Evolutionary conservation across 2,329 filamentous ascomycete species (phyloP).

Genomic region (Fusarium cyanostomum): DNA sequence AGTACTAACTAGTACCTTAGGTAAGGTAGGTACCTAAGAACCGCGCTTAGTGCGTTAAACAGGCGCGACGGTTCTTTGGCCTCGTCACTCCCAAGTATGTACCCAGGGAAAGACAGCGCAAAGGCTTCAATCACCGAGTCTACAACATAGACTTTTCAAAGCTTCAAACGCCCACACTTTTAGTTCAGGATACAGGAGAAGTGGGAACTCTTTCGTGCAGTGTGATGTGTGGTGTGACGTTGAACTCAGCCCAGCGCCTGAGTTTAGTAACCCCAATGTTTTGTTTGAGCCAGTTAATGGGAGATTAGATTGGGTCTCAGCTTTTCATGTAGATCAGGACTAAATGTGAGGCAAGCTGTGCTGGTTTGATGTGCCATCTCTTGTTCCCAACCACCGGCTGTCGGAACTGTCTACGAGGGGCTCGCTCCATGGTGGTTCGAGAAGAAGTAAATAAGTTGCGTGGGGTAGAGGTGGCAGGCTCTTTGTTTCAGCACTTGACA

Average conservation of each 20-base stretch:
- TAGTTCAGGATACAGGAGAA: not conserved
- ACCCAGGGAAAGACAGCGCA: not conserved
- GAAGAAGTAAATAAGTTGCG: conserved; percentile 15
- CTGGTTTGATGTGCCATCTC: conserved; percentile 9
- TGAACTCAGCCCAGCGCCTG: conserved; percentile 32
- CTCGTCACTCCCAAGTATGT: not conserved
- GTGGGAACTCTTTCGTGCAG: not conserved
- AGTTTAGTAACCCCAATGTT: not conserved
- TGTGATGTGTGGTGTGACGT: conserved; percentile 15
- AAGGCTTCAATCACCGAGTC: no score
- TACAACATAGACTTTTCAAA: no score
- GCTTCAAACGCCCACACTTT: no score
- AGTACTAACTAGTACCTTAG: no score
- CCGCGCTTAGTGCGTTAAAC: conserved; percentile 30
- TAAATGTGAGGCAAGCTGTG: not conserved
- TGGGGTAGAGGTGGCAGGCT: conserved; percentile 16
- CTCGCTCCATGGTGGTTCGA: conserved; percentile 2
- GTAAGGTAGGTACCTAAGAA: no score
- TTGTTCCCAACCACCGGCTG: not conserved
- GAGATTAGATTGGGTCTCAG: conserved; percentile 2
- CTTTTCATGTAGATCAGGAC: not conserved
- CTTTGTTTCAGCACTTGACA: conserved; percentile 9
- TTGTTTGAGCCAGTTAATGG: not conserved
- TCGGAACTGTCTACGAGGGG: not conserved
- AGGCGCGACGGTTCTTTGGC: conserved; percentile 2